Evolutionary conservation across 768 basidiomycete genomes (phyloP).

Genomic region (Daedaleopsis nitida): DNA sequence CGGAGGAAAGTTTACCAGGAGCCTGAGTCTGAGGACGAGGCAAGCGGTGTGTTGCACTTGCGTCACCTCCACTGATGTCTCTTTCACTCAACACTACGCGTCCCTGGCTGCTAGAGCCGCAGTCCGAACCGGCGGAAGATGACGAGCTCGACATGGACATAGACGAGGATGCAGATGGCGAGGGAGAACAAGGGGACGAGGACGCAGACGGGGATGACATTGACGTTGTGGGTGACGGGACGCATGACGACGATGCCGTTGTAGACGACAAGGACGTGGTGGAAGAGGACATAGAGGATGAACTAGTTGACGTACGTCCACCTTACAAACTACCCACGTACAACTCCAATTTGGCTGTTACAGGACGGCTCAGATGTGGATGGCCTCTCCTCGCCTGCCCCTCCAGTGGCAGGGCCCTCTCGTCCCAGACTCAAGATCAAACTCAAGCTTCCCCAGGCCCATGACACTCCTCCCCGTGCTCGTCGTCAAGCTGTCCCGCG

Average conservation of each 20-base stretch:
- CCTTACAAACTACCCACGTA: neutral
- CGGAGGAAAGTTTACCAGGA: constrained; percentile 16
- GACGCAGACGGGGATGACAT: constrained; percentile 24
- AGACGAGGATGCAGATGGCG: constrained; percentile 35
- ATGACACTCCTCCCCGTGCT: constrained; percentile 18
- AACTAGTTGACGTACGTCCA: constrained; percentile 26
- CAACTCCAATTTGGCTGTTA: too few relatives aligned
- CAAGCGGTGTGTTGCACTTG: constrained; percentile 21
- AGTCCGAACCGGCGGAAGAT: constrained; percentile 37
- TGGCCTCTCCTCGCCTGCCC: constrained; percentile 25
- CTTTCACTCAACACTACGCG: neutral
- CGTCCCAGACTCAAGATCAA: constrained; percentile 59
- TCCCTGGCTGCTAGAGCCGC: constrained; percentile 17
- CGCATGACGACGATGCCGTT: constrained; percentile 29
- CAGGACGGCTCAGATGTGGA: constrained; percentile 38
- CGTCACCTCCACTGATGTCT: neutral
- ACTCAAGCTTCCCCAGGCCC: constrained; percentile 48
- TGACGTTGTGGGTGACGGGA: constrained; percentile 31
- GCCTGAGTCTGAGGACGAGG: constrained; percentile 17
- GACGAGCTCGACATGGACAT: constrained; percentile 43
- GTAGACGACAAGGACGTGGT: constrained; percentile 43
- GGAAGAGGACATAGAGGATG: constrained; percentile 35
- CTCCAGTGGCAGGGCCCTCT: constrained; percentile 14
- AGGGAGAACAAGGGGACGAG: constrained; percentile 10
- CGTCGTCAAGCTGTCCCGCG: constrained; percentile 18